These are phyloP conservation scores for Phytophthora sansomeana DNA, from an alignment of 352 stramenopile genomes.

Conservation along the genomic window DNA sequence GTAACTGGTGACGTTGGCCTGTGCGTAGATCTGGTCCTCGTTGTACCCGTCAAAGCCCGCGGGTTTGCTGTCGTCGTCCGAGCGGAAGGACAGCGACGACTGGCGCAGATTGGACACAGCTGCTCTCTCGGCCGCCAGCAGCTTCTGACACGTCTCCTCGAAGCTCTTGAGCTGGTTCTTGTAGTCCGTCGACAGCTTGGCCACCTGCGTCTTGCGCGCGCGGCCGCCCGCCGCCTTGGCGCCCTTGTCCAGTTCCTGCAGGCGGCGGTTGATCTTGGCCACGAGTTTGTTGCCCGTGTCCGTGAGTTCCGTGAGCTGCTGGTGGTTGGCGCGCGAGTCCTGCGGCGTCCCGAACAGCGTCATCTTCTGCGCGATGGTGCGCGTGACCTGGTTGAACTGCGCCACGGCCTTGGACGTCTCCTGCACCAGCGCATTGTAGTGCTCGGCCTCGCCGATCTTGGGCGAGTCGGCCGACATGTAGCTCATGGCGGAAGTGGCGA, in stretches of 20 bases:
- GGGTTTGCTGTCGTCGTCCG: slow-evolving; percentile 46
- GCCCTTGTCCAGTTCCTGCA: slow-evolving; percentile 55
- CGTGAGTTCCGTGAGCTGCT: slow-evolving; percentile 66
- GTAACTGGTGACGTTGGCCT: slow-evolving; percentile 69
- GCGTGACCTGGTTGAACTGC: slow-evolving; percentile 67
- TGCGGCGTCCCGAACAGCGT: slow-evolving; percentile 63
- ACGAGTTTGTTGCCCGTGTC: slow-evolving; percentile 72
- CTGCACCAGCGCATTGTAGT: slow-evolving; percentile 59
- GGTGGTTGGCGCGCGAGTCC: slow-evolving; percentile 66
- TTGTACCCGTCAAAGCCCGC: slow-evolving; percentile 61
- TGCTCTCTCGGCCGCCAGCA: slow-evolving; percentile 52
- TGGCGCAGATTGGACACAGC: slow-evolving; percentile 61
- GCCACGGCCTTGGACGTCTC: slow-evolving; percentile 70
- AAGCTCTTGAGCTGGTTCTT: slow-evolving; percentile 72
- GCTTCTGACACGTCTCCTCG: slow-evolving; percentile 60
- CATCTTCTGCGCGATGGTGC: slow-evolving; percentile 72
- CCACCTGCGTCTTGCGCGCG: slow-evolving; percentile 58
- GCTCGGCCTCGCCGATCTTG: slow-evolving; percentile 53
- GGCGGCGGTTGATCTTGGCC: slow-evolving; percentile 58
- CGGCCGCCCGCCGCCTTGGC: slow-evolving; percentile 45
- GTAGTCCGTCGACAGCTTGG: slow-evolving; percentile 66
- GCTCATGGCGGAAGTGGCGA: no score
- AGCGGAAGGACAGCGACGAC: slow-evolving; percentile 58
- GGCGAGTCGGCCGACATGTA: slow-evolving; percentile 66
- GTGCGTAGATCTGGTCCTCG: slow-evolving; percentile 74